Conservation (phyloP, 1,284 basidiomycete species). For the Gomphus bonarii region DNA sequence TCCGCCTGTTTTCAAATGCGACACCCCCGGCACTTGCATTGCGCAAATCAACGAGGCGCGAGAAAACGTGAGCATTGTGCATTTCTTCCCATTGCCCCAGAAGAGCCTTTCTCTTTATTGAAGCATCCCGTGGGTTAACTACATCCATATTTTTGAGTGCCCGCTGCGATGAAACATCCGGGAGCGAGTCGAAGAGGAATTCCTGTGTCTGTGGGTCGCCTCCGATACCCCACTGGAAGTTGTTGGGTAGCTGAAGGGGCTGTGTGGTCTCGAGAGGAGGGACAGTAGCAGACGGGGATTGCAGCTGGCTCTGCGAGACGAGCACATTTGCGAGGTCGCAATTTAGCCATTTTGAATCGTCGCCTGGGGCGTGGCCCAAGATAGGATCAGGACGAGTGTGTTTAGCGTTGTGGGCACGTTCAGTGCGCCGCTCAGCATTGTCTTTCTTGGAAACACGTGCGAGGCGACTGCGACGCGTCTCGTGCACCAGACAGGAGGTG, state of each 20-base stretch:
- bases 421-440: conserved; percentile 39
- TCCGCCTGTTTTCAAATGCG: conserved; percentile 74
- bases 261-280: conserved; percentile 9
- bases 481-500: conserved; percentile 37
- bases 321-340: conserved; percentile 55
- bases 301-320: conserved; percentile 44
- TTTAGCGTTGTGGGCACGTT: conserved; percentile 31
- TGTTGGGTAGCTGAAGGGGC: conserved; percentile 32
- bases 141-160: conserved; percentile 11
- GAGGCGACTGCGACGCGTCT: conserved; percentile 26
- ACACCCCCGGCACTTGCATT: conserved; percentile 83
- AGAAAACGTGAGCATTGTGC: conserved; percentile 54
- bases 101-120: conserved; percentile 2
- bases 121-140: conserved; percentile 2
- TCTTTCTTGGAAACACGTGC: conserved; percentile 35
- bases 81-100: conserved; percentile 30
- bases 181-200: conserved; percentile 51
- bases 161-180: conserved; percentile 31
- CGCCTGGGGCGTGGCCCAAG: conserved; percentile 54
- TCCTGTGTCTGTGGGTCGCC: conserved; percentile 34
- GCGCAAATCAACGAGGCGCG: conserved; percentile 69
- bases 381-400: conserved; percentile 55
- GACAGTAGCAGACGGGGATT: conserved; percentile 18
- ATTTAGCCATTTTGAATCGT: conserved; percentile 52
- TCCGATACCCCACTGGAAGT: conserved; percentile 53